Evolutionary conservation across 2,329 filamentous ascomycete genomes (phyloP).

Genomic region (Botrytis galanthina): DNA sequence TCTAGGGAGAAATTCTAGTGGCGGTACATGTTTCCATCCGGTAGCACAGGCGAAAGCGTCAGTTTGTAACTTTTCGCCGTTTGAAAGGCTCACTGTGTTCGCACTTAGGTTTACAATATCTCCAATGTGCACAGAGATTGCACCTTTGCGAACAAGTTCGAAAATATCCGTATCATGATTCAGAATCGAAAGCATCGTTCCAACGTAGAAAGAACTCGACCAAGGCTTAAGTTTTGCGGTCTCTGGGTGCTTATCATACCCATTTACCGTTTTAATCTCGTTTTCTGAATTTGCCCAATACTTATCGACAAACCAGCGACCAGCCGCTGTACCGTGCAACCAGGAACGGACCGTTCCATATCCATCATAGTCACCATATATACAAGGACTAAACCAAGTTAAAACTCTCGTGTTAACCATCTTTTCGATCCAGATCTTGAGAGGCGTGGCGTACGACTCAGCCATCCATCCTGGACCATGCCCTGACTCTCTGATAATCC

Average conservation of each 20-base stretch:
- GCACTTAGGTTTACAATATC: slow-evolving; percentile 49
- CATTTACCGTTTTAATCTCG: slow-evolving; percentile 53
- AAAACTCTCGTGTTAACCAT: slow-evolving; percentile 65
- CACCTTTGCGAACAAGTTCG: slow-evolving; percentile 53
- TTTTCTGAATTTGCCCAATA: slow-evolving; percentile 59
- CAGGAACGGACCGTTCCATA: slow-evolving; percentile 54
- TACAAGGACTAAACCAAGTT: slow-evolving; percentile 72
- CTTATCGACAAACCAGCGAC: slow-evolving; percentile 52
- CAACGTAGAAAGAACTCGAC: slow-evolving; percentile 51
- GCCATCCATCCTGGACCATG: slow-evolving; percentile 60
- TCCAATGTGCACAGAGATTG: slow-evolving; percentile 51
- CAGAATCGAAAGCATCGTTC: slow-evolving; percentile 55
- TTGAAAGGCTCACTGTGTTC: slow-evolving; percentile 50
- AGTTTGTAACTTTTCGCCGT: slow-evolving; percentile 46
- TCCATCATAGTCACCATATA: slow-evolving; percentile 65
- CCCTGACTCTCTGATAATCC: slow-evolving; percentile 57
- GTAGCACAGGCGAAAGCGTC: slow-evolving; percentile 57
- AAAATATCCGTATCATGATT: slow-evolving; percentile 60
- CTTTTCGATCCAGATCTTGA: slow-evolving; percentile 68
- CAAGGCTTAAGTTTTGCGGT: slow-evolving; percentile 54
- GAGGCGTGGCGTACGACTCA: slow-evolving; percentile 60
- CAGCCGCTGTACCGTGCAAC: slow-evolving; percentile 56
- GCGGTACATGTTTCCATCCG: slow-evolving; percentile 56
- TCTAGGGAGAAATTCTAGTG: slow-evolving; percentile 52
- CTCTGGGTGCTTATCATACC: slow-evolving; percentile 54